Base-by-base conservation (phyloP, 192 early-diverging fungal species). In the Phlyctochytrium planicorne region DNA sequence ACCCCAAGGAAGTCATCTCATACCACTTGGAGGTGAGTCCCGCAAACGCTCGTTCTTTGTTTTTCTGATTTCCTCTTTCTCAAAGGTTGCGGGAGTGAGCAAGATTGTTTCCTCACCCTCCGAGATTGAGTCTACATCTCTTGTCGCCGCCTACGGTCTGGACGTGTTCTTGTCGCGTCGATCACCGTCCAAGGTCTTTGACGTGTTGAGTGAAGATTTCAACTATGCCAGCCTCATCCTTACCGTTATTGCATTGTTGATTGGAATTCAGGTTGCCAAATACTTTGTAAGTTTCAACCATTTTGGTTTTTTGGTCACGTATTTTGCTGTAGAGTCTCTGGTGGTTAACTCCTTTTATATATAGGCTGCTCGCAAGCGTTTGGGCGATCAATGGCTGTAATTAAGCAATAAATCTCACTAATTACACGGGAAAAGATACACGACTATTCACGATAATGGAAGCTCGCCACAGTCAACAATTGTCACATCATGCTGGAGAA, bases 131-230 rank as follows among this genome's bases (percentile, higher is more conserved):
- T 97, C 94, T 24, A 99, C 97, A 3, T 88, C 94, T 16, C 78
- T 99, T 34, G 91, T 96, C 6, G 76, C 90, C 20, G 87, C 90
- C 0, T 97, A 89, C 72, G 97, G 97, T 17, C 80, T 94, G 47
- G 97, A 99, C 69, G 61, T 96, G 59, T 99, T 94, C 83, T 89
- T 91, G 63, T 90, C 88, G 2, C 87, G 89, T 37, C 80, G 87
- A 30, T 88, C 85, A 52, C 96, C 97, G 24, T 91, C 89, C 53
- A 91, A 92, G 67, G 85, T 88, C 3, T 99, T 99, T 80, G 97
- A 99, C 79, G 82, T 92, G 55, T 76, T 99, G 65, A 91, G 90
- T 75, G 91, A 95, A 72, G 88, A 91, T 64, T 99, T 99, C 79
- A 93, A 85, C 72, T 95, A 96, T 68, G 74, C 79, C 20, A 88